Conservation (phyloP, 495 filamentous ascomycete genomes). For the Extremus antarcticus region DNA sequence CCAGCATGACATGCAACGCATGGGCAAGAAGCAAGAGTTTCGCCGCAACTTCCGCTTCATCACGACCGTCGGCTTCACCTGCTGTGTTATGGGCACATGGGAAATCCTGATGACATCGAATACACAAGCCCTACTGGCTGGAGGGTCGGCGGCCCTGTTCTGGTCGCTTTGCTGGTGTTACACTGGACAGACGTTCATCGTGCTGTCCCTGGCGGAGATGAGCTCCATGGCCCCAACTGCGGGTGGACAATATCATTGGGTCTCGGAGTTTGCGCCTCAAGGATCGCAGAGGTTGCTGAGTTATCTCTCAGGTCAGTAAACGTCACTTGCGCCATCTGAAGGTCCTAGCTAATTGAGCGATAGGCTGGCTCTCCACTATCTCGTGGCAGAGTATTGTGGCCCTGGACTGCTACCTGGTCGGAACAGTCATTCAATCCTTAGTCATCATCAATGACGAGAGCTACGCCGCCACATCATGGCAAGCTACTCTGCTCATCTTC, state of each 20-base stretch:
- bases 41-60: constrained; percentile 25
- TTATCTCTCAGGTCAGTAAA: constrained; percentile 4
- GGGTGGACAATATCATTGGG: constrained; percentile 20
- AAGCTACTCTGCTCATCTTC: constrained; percentile 23
- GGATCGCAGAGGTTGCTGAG: constrained; percentile 9
- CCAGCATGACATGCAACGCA: constrained; percentile 13
- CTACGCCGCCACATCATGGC: constrained; percentile 37
- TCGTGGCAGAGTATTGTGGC: constrained; percentile 19
- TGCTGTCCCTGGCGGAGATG: background rate
- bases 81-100: constrained; percentile 22
- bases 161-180: constrained; percentile 6
- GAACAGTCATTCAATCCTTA: constrained; percentile 31
- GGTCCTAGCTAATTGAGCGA: background rate
- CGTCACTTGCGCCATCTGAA: background rate
- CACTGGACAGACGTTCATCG: background rate
- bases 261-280: constrained; percentile 13
- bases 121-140: constrained; percentile 19
- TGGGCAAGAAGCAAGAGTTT: constrained; percentile 18
- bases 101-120: constrained; percentile 13
- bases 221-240: constrained; percentile 16
- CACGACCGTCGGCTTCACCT: constrained; percentile 23
- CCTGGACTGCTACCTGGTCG: constrained; percentile 23
- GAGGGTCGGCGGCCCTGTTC: constrained; percentile 15
- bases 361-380: constrained; percentile 10
- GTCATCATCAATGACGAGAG: constrained; percentile 27